Base-by-base conservation (phyloP, 2,329 filamentous ascomycete species). In the Phoma sp. region DNA sequence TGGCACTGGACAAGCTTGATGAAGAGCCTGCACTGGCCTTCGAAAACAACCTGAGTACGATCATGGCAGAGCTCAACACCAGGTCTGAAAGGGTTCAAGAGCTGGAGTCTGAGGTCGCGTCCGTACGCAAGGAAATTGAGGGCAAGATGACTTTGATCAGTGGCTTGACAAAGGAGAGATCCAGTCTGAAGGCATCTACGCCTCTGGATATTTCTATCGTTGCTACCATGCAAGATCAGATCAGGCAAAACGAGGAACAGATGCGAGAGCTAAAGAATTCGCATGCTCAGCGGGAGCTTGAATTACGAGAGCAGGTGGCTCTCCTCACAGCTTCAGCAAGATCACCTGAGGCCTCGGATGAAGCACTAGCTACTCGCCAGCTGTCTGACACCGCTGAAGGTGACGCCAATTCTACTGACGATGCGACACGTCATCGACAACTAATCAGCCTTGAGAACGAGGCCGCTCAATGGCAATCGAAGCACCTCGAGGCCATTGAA, bases 141-240 rank as follows among this genome's bases (percentile, higher is more conserved):
- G 88, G 85, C 59, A 99, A 99, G 84, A 92, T 93, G 81, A 91
- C 91, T 25, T 93, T 99, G 70, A 98, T 99, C 65, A 91, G 92
- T 25, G 95, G 95, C 6, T 81, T 99, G 59, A 96, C 95, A 3
- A 88, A 95, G 47, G 96, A 99, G 76, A 84, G 96, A 54, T 93
- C 92, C 3, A 97, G 92, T 77, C 83, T 97, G 77, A 92, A 93
- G 72, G 84, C 82, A 73, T 81, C 83, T 2, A 89, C 90, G 20
- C 90, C 92, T 7, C 88, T 96, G 70, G 95, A 99, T 69, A 96
- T 97, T 72, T 93, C 91, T 0, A 87, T 97, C 60, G 88, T 98
- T 26, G 89, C 91, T 4, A 89, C 88, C 14, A 85, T 99, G 79
- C 89, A 91, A 54, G 91, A 96, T 59, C 92, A 97, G 74, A 84